Base-by-base conservation (phyloP, 163 green algal species). In the Scenedesmus sp. region DNA sequence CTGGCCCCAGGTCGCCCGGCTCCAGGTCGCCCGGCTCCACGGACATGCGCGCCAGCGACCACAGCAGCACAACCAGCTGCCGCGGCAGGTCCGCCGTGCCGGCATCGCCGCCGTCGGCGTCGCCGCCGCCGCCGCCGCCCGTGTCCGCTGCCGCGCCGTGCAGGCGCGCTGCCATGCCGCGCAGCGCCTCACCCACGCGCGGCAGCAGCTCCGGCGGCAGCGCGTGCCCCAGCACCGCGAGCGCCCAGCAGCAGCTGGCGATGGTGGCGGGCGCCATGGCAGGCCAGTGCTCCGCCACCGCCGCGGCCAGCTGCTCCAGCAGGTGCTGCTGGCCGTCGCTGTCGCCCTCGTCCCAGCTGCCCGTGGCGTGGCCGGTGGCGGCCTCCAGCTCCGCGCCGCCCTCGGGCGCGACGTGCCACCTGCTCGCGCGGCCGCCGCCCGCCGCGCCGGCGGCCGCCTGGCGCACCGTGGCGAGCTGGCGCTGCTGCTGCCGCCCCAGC, bases 51-150 rank as follows among this genome's bases (percentile, higher is more conserved):
- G 69, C 69, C 24, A 77, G 51, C 9, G 69, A 77, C 69, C 69
- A 77, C 54, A 77, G 36, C 69, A 77, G 31, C 36, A 77, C 22
- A 4, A 77, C 54, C 53, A 77, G 36, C 69, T 77, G 69, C 7
- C 69, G 24, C 3, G 50, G 63, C n/a, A 64, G 28, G 15, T 64
- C 56, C 36, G 28, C 28, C 5, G 31, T 66, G 48, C 31, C 31
- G 48, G 11, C 26, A 26, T 4, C 24, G 14, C 24, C n/a, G 28
- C 64, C 47, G 64, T 29, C 29, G 64, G 14, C 17, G 28, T 17
- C 6, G 20, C 33, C 22, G 34, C 69, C 65, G 51, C 33, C 58
- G 31, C 69, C 67, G 69, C 69, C 57, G 54, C 69, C 58, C 24
- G n/a, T 20, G 18, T 4, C 33, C 33, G 33, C 36, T 70, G 62